Evolutionary conservation across 176 grass and related monocot species (phyloP), one percentile per base, ranked within the genome.

Genomic region (Aegilops speltoides): DNA sequence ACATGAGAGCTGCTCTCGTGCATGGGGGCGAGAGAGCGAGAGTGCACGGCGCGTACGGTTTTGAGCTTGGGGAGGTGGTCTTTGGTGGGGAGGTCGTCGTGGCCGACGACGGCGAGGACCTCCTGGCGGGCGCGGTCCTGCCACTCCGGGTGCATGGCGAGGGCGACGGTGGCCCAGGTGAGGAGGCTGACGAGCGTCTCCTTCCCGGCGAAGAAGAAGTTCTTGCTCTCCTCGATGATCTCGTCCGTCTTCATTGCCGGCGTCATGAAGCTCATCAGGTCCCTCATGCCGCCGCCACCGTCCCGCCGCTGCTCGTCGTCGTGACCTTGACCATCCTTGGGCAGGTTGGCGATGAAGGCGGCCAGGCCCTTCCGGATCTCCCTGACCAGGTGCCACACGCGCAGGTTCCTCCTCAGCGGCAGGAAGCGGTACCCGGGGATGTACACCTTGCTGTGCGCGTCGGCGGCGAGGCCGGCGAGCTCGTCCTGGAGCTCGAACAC

Each of bases 61-160:
- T 85, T 98, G 76, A 98, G 92, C 84, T 91, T 96, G 67, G 78
- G 66, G 76, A 99, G 85, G 71, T 99, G 92, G 48, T 99, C 92
- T 57, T 89, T 93, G 19, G 90, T 78, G 43, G 94, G 94, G 59
- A 93, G 32, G 23, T 82, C 83, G 1, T 66, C 70, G 40, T 40
- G 29, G n/a, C 97, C 97, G 65, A 92, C 96, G 22, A 99, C 94
- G 67, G 38, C 68, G 56, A 93, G 11, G 77, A 99, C 94, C 92
- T 99, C 97, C 80, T 10, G 76, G 80, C 97, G 91, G 28, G 90
- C 97, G 22, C 68, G 90, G 26, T 96, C 90, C 82, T 99, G 97
- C 97, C 97, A 99, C 16, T 94, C 94, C 17, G 90, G 94, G 80
- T 99, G 94, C 97, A 99, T 94, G 80, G 97, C 92, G 45, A 99